Evolutionary conservation across 257 asterid genomes (phyloP), one percentile per base, ranked within the genome.

Genomic region (Solanum chmielewskii): DNA sequence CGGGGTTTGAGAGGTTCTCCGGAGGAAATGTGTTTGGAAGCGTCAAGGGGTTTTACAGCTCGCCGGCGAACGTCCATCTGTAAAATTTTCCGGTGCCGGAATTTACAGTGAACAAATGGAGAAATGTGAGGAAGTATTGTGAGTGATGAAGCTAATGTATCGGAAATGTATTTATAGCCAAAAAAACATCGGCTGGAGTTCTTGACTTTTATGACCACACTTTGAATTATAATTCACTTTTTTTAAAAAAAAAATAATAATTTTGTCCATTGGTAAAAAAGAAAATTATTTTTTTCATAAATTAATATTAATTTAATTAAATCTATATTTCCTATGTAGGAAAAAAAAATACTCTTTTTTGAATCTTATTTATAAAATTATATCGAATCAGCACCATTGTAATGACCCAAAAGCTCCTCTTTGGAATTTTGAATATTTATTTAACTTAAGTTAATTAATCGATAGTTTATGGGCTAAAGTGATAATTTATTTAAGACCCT

Each of bases 41-140:
- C 1, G 20, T 37, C 11, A 37, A 81, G 11, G 4, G 88, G 42
- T 41, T 89, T 90, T 25, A 56, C 27, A 42, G 73, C 25, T 85
- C 93, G 89, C 92, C 89, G 91, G 85, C 87, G 91, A 89, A 89
- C 86, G 86, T 92, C 92, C 94, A 92, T 91, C 62, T 68, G 27
- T 5, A 23, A 21, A 5, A 7, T 33, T 39, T 21, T 12, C 83
- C 83, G 83, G 23, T 52, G 11, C 78, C 78, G 78, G 44, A 18
- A 71, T 9, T 11, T 9, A 16, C 78, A 31, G 81, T 41, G 59
- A 21, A 9, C 7, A 13, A 25, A 23, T 7, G 21, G 70, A 62
- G 31, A 29, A 62, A 62, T n/a, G 15, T 60, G 70, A 62, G 70
- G 4, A 62, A 62, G 70, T 62, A 62, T 62, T 62, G 70, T 62